Conservation (phyloP, 768 basidiomycete species). For the Xerocomellus dryophilus region DNA sequence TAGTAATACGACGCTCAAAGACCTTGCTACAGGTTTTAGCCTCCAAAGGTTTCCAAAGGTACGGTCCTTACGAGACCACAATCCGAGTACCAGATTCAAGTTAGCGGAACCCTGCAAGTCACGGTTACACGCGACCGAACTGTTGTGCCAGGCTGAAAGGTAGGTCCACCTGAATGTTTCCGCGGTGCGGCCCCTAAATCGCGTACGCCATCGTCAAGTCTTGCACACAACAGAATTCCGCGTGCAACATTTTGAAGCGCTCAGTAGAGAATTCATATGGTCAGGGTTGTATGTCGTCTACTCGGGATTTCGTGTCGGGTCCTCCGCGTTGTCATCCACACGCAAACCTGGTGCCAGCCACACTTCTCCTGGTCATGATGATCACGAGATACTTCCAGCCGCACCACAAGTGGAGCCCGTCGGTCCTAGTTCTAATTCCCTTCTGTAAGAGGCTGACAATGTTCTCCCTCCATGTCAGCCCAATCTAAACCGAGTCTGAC, state of each 20-base stretch:
- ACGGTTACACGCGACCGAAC: too few relatives aligned
- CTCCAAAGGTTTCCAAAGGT: too few relatives aligned
- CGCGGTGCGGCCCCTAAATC: too few relatives aligned
- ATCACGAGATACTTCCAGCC: neutral
- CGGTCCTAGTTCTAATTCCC: neutral
- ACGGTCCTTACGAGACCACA: too few relatives aligned
- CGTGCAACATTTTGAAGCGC: too few relatives aligned
- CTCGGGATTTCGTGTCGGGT: neutral
- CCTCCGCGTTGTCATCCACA: neutral
- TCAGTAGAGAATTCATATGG: neutral
- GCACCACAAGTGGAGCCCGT: neutral
- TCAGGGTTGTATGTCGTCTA: neutral
- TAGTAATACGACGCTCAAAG: too few relatives aligned
- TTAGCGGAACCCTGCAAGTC: too few relatives aligned
- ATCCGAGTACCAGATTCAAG: too few relatives aligned
- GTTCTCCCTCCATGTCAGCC: neutral
- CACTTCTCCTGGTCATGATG: neutral
- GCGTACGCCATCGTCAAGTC: neutral
- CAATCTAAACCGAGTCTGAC: constrained; percentile 10
- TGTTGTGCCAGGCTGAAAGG: neutral
- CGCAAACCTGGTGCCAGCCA: neutral
- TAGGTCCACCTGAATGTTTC: too few relatives aligned
- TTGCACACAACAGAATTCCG: neutral
- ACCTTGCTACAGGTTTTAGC: too few relatives aligned
- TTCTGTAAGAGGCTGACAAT: constrained; percentile 10